These are phyloP conservation scores for Arachnopeziza araneosa DNA, from an alignment of 2,329 filamentous ascomycete genomes.

Conservation along the genomic window DNA sequence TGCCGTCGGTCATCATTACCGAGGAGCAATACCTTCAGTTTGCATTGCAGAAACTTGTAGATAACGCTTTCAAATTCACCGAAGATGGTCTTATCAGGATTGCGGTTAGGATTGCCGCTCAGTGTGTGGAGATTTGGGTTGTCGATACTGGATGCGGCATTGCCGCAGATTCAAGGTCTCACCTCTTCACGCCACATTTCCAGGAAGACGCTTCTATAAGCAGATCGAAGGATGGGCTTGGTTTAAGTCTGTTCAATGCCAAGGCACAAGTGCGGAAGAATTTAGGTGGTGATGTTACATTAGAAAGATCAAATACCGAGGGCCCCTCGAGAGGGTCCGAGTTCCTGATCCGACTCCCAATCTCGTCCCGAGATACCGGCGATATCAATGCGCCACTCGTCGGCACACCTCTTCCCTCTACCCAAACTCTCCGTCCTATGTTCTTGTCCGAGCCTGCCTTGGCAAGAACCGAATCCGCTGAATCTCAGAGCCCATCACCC, in stretches of 20 bases:
- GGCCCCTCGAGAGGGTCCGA: slow-evolving; percentile 58
- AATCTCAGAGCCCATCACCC: not conserved
- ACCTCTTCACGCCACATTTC: slow-evolving; percentile 65
- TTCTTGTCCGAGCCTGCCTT: not conserved
- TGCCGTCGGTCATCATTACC: slow-evolving; percentile 46
- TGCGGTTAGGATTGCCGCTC: slow-evolving; percentile 46
- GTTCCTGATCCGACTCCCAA: slow-evolving; percentile 62
- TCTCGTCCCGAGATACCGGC: slow-evolving; percentile 17
- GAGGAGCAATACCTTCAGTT: slow-evolving; percentile 45
- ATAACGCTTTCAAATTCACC: slow-evolving; percentile 68
- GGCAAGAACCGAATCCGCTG: not conserved
- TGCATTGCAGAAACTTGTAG: slow-evolving; percentile 37
- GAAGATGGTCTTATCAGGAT: slow-evolving; percentile 58
- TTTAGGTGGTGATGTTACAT: slow-evolving; percentile 60
- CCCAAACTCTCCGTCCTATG: not conserved
- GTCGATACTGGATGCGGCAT: slow-evolving; percentile 65
- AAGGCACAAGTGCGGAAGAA: slow-evolving; percentile 62
- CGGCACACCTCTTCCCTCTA: slow-evolving; percentile 17
- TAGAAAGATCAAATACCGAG: slow-evolving; percentile 55
- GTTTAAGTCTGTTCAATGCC: slow-evolving; percentile 64
- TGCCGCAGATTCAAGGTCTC: slow-evolving; percentile 57
- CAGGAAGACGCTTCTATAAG: slow-evolving; percentile 64
- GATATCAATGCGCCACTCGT: slow-evolving; percentile 18
- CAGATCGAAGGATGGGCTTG: slow-evolving; percentile 61
- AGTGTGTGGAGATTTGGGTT: slow-evolving; percentile 54